Conservation (phyloP, 306 rosid genomes). For the Prinsepia uniflora region DNA sequence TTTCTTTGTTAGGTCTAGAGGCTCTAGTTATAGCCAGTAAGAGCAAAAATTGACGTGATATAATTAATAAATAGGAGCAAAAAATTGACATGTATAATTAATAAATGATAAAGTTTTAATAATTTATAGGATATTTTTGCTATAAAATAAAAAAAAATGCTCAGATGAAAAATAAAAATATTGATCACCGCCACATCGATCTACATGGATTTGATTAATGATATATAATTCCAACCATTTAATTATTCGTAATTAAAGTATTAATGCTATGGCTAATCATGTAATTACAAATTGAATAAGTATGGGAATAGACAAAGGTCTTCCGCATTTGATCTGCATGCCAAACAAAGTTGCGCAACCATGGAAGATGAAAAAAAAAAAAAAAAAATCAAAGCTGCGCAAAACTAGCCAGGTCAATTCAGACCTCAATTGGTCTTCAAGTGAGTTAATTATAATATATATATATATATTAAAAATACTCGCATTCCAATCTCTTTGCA, state of each 20-base stretch:
- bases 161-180: not conserved
- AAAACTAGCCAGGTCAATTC: too few relatives aligned
- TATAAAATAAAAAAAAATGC: not conserved
- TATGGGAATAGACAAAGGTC: too few relatives aligned
- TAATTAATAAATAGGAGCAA: not conserved
- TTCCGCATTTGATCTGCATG: too few relatives aligned
- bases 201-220: not conserved
- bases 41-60: not conserved
- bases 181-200: not conserved
- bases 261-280: not conserved
- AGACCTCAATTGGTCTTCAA: too few relatives aligned
- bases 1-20: constrained; percentile 14
- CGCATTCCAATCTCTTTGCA: too few relatives aligned
- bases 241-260: not conserved
- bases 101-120: too few relatives aligned
- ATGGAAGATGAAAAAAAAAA: too few relatives aligned
- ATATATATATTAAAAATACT: too few relatives aligned
- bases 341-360: too few relatives aligned
- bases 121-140: too few relatives aligned
- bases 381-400: too few relatives aligned
- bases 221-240: not conserved
- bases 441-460: too few relatives aligned
- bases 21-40: constrained; percentile 9
- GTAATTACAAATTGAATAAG: not conserved
- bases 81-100: not conserved